Base-by-base conservation (phyloP, 176 grass and related monocot genomes). In the Chrysopogon serrulatus region DNA sequence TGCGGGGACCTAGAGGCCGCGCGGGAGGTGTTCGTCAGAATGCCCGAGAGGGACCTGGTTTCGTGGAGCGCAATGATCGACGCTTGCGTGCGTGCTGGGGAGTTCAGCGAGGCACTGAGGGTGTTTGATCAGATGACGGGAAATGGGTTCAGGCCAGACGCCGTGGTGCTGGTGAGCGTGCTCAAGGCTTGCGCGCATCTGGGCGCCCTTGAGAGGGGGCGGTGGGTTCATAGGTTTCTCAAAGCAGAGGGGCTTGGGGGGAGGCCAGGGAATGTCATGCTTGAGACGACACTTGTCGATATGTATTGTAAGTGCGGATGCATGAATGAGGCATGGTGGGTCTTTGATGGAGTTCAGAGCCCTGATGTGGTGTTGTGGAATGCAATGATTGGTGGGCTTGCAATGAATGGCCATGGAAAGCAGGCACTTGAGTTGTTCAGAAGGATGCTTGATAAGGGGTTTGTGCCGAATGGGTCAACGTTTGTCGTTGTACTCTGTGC, bases 231-330 rank as follows among this genome's bases (percentile, higher is more conserved):
- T 53, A 28, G 54, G 41, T 85, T 68, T 76, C 10, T 84, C 32
- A 53, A 87, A 39, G 69, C 35, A 30, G 74, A 87, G 23, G 34
- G 53, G 13, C 37, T 89, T 40, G 62, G n/a, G 3, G 61, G 66
- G 15, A 87, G 8, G 35, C 18, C 42, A 27, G 64, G 53, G 61
- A 91, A 89, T 79, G 68, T 87, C 67, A 83, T 87, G 43, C 81
- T 91, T 11, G 84, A 71, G 60, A 94, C 89, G 0, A 87, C 89
- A 0, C 81, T 87, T 24, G 84, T 94, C 3, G 92, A 94, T 74
- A 94, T 91, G 92, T 94, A 94, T 71, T 89, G 86, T 68, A 94
- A 91, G 35, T 94, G 92, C 0, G 92, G 92, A 15, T 83, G 87
- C 57, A 79, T 89, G 79, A 77, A 87, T 45, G 89, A 94, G 81